phyloP scores from a whole-genome alignment of 2,329 filamentous ascomycete species.

The Penicillium sp. region DNA sequence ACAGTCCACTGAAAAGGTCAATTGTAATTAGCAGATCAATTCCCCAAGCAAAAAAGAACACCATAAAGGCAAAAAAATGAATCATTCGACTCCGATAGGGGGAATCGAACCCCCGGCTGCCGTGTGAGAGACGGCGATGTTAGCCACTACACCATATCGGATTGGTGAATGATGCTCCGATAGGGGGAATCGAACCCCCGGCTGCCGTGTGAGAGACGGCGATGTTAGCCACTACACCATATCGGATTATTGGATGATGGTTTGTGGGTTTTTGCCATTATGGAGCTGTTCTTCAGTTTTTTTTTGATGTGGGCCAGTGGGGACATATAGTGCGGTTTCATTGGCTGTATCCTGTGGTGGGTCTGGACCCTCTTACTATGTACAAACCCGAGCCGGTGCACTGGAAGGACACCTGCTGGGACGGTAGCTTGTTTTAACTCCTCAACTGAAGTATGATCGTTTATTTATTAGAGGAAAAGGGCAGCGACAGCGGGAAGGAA shows the following conservation, averaged over 20 bases:
- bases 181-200: neutral
- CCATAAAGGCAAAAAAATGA: neutral
- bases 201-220: slow-evolving; percentile 23
- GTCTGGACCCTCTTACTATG: no score
- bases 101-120: neutral
- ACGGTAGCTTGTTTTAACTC: no score
- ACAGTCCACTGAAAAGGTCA: neutral
- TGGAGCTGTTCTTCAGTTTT: no score
- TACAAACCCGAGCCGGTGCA: no score
- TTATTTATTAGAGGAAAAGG: no score
- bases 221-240: slow-evolving; percentile 34
- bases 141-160: slow-evolving; percentile 32
- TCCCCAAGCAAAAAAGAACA: neutral
- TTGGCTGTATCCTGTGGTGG: no score
- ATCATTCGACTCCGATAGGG: neutral
- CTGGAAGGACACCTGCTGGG: no score
- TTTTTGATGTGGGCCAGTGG: no score
- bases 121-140: slow-evolving; percentile 29
- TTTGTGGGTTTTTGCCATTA: neutral
- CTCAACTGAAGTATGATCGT: no score
- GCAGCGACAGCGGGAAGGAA: no score
- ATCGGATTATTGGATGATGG: slow-evolving; percentile 14
- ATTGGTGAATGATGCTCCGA: neutral
- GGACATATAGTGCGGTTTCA: no score
- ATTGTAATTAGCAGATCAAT: neutral